Evolutionary conservation across 441 rosid genomes (phyloP).

Genomic region (Erodium trifolium): DNA sequence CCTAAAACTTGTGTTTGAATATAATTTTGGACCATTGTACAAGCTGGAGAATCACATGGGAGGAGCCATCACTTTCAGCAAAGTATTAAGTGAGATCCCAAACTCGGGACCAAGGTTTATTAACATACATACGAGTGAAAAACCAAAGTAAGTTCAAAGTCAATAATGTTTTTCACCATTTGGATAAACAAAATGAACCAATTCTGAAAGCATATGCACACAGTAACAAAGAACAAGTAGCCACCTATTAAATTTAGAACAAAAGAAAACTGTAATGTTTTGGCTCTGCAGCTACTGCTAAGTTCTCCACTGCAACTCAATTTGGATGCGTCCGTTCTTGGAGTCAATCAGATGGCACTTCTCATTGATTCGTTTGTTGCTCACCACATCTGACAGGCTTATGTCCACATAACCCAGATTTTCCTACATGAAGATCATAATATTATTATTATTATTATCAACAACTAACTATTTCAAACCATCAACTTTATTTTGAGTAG

Average conservation of each 20-base stretch:
- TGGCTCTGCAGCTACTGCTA: too few relatives aligned
- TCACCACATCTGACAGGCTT: not conserved
- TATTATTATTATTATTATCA: too few relatives aligned
- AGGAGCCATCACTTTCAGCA: too few relatives aligned
- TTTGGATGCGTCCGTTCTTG: constrained; percentile 5
- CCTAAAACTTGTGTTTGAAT: too few relatives aligned
- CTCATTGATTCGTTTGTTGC: not conserved
- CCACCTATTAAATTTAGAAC: too few relatives aligned
- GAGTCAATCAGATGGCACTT: constrained; percentile 2
- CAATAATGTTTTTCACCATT: constrained; percentile 14
- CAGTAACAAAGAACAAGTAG: not conserved
- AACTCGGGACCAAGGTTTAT: too few relatives aligned
- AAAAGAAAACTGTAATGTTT: too few relatives aligned
- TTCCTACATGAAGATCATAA: not conserved
- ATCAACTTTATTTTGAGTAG: too few relatives aligned
- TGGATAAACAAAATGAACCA: constrained; percentile 10
- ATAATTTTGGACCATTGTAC: too few relatives aligned
- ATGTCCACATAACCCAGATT: constrained; percentile 1
- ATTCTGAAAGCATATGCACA: constrained; percentile 21
- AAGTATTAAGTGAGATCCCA: too few relatives aligned
- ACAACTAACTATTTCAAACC: not conserved
- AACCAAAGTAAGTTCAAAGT: too few relatives aligned
- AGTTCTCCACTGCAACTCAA: constrained; percentile 8
- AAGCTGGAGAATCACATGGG: too few relatives aligned
- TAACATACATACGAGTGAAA: constrained; percentile 2